Percentiles rank a stretch among this genome's conserved stretches.
Evolutionary conservation across 2,329 filamentous ascomycete species (phyloP).

Genomic region (Curvularia spicifera): DNA sequence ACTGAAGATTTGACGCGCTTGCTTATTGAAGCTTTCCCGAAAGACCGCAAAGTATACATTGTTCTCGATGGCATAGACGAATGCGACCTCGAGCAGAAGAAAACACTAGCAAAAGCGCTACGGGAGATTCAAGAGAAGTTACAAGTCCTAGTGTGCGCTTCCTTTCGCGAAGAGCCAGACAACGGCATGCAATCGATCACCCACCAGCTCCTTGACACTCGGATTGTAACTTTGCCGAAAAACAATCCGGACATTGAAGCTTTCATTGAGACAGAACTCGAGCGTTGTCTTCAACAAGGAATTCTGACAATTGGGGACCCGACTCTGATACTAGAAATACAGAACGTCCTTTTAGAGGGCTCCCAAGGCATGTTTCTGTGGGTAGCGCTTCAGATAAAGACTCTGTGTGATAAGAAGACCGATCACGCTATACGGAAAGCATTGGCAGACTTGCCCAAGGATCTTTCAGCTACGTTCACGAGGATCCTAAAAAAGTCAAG

Average conservation of each 20-base stretch:
- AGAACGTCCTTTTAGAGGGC: constrained; percentile 29
- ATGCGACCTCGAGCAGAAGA: constrained; percentile 28
- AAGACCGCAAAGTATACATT: constrained; percentile 34
- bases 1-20: constrained; percentile 27
- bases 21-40: constrained; percentile 24
- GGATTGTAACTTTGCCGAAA: constrained; percentile 28
- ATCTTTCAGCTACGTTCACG: constrained; percentile 22
- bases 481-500: constrained; percentile 12
- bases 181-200: constrained; percentile 2
- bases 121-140: constrained; percentile 34
- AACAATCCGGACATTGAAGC: constrained; percentile 28
- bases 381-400: constrained; percentile 32
- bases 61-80: constrained; percentile 48
- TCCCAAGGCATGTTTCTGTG: constrained; percentile 39
- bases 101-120: constrained; percentile 25
- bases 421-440: constrained; percentile 47
- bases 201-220: constrained; percentile 7
- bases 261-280: constrained; percentile 39
- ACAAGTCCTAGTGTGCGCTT: too few relatives aligned
- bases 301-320: constrained; percentile 33
- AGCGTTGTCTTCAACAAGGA: constrained; percentile 23
- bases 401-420: constrained; percentile 44
- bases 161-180: constrained; percentile 29
- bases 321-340: constrained; percentile 33
- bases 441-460: constrained; percentile 24